Percentiles rank a stretch among this genome's conserved stretches.
Evolutionary conservation across 768 basidiomycete genomes (phyloP).

Genomic region (Lactifluus piperatus): DNA sequence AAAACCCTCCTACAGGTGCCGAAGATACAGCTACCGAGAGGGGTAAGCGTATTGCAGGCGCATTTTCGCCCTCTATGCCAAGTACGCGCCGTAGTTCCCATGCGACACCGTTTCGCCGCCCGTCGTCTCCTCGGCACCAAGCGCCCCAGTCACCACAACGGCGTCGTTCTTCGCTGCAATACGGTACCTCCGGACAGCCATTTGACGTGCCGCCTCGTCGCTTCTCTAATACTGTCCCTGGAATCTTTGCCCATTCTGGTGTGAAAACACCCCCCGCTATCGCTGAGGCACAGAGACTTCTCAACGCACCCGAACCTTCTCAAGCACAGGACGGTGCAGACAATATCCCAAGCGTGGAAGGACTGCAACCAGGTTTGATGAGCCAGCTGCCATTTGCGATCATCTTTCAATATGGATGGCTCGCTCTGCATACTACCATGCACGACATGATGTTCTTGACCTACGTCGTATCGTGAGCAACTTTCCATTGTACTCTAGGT

Average conservation of each 20-base stretch:
- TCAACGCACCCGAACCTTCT: constrained; percentile 30
- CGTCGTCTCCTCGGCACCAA: constrained; percentile 18
- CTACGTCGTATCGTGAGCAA: constrained; percentile 77
- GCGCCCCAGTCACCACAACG: constrained; percentile 12
- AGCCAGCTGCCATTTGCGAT: constrained; percentile 75
- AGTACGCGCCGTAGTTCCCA: constrained; percentile 6
- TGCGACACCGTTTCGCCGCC: constrained; percentile 10
- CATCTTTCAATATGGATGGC: constrained; percentile 83
- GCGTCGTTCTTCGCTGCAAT: constrained; percentile 16
- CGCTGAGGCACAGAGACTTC: constrained; percentile 57
- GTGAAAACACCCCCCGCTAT: constrained; percentile 72
- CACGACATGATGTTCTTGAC: constrained; percentile 90
- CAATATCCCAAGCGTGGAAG: constrained; percentile 33
- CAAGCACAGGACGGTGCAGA: constrained; percentile 31
- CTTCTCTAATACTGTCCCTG: constrained; percentile 50
- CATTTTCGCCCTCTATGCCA: constrained; percentile 6
- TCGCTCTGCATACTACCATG: constrained; percentile 83
- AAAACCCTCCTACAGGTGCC: background rate
- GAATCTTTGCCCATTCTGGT: constrained; percentile 79
- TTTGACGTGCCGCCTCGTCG: constrained; percentile 40
- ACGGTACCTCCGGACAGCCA: constrained; percentile 13
- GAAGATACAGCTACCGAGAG: constrained; percentile 3
- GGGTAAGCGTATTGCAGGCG: background rate
- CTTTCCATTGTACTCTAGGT: background rate
- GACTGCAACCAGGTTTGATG: constrained; percentile 55